Conservation (phyloP, 2,329 filamentous ascomycete genomes). For the Talaromyces pinophilus region DNA sequence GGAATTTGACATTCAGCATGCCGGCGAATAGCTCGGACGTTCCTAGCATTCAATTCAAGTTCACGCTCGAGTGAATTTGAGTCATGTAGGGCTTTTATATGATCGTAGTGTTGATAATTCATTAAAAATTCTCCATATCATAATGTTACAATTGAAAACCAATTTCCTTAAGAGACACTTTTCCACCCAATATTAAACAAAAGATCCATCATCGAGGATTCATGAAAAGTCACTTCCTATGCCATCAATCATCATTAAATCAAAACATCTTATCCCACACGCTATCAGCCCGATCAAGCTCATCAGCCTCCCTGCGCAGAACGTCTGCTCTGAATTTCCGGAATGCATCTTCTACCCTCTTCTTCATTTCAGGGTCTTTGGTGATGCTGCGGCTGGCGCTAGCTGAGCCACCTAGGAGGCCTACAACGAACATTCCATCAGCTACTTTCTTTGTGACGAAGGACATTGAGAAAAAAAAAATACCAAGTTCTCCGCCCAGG, state of each 20-base stretch:
- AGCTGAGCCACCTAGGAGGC: conserved; percentile 59
- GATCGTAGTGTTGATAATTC: background rate
- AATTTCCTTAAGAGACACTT: background rate
- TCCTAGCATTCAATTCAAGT: conserved; percentile 21
- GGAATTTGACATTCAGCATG: conserved; percentile 22
- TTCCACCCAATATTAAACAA: background rate
- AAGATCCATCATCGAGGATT: background rate
- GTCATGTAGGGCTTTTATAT: no score
- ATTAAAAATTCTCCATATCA: background rate
- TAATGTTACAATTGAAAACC: background rate
- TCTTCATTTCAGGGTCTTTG: conserved; percentile 55
- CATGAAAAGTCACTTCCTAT: background rate
- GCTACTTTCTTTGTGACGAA: no score
- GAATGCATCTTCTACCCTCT: conserved; percentile 65
- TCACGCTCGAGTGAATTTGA: conserved; percentile 1
- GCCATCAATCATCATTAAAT: conserved; percentile 3
- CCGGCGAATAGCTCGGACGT: conserved; percentile 18
- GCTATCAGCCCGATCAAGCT: conserved; percentile 50
- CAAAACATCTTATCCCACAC: conserved; percentile 32
- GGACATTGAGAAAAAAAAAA: conserved; percentile 12
- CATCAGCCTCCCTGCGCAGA: conserved; percentile 60
- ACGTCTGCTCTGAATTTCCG: conserved; percentile 63
- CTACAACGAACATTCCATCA: no score
- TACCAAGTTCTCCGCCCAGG: conserved; percentile 60
- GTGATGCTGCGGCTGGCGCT: conserved; percentile 57